Conservation (phyloP, 108 stramenopile species). For the Mayamaea pseudoterrestris region DNA sequence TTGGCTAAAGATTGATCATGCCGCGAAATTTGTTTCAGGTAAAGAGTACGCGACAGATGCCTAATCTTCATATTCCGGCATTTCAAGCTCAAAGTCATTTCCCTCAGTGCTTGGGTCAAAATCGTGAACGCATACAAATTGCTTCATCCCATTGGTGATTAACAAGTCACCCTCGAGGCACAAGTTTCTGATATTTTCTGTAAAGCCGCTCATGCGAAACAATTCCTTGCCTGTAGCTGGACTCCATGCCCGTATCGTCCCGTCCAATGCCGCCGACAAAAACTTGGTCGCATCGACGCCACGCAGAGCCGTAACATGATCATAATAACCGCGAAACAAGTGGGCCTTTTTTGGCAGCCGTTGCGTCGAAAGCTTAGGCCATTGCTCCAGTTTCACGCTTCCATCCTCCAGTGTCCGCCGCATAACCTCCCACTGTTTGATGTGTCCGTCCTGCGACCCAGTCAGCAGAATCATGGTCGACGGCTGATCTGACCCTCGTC, state of each 20-base stretch:
- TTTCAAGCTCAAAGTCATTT: background rate
- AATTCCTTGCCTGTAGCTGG: conserved; percentile 31
- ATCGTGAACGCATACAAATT: conserved; percentile 49
- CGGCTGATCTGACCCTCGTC: conserved; percentile 8
- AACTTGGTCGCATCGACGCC: conserved; percentile 28
- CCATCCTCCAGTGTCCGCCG: background rate
- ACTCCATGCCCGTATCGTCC: conserved; percentile 34
- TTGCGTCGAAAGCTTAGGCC: conserved; percentile 46
- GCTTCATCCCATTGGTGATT: conserved; percentile 36
- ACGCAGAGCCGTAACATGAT: conserved; percentile 27
- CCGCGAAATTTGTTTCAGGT: too few relatives aligned
- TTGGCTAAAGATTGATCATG: too few relatives aligned
- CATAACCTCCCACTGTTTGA: conserved; percentile 48
- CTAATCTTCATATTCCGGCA: too few relatives aligned
- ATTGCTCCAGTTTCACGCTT: conserved; percentile 25
- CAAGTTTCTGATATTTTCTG: conserved; percentile 28
- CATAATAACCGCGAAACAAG: conserved; percentile 35
- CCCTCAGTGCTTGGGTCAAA: conserved; percentile 10
- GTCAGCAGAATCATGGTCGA: conserved; percentile 34
- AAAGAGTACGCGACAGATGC: too few relatives aligned
- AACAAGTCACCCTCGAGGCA: conserved; percentile 37
- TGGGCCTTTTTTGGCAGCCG: conserved; percentile 43
- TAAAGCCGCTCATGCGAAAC: conserved; percentile 50
- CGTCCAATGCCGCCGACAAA: conserved; percentile 33
- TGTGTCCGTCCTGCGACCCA: conserved; percentile 37